These are phyloP conservation scores for Rhododendron mucronatum DNA, from an alignment of 148 eudicot genomes.

Conservation along the genomic window DNA sequence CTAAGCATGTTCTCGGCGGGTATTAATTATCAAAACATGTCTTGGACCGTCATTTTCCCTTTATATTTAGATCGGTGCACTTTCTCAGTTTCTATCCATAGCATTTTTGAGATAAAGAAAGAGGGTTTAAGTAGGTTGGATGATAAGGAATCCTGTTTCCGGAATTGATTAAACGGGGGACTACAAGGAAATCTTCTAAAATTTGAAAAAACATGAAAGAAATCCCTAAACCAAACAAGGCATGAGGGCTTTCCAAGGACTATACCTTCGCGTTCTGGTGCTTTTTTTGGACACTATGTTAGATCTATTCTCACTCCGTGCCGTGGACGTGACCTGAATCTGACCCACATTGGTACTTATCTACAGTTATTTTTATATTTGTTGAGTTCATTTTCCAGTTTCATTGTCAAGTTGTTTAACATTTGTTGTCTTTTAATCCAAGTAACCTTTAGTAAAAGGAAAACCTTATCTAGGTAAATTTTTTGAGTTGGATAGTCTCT, in stretches of 20 bases:
- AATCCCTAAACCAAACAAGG: too few species aligned
- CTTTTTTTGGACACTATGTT: not conserved
- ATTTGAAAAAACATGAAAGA: not conserved
- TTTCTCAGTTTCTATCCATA: not conserved
- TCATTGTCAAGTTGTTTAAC: not conserved
- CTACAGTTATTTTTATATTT: not conserved
- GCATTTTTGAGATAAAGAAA: not conserved
- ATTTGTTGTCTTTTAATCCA: not conserved
- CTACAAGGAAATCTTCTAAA: not conserved
- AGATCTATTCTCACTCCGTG: not conserved
- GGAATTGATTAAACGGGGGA: too few species aligned
- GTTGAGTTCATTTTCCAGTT: not conserved
- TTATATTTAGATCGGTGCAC: not conserved
- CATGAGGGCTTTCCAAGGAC: too few species aligned
- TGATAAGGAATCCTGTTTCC: too few species aligned
- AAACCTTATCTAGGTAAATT: not conserved
- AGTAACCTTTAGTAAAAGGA: not conserved
- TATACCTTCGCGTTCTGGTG: too few species aligned
- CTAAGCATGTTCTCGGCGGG: too few species aligned
- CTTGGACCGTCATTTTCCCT: too few species aligned
- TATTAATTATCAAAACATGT: too few species aligned
- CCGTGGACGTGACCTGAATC: not conserved
- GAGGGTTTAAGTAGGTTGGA: too few species aligned
- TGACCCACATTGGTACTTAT: not conserved
- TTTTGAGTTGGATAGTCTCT: not conserved